Evolutionary conservation across 1,139 yeast species (phyloP), one percentile per base, ranked within the genome.

Genomic region (Geotrichum candidum): DNA sequence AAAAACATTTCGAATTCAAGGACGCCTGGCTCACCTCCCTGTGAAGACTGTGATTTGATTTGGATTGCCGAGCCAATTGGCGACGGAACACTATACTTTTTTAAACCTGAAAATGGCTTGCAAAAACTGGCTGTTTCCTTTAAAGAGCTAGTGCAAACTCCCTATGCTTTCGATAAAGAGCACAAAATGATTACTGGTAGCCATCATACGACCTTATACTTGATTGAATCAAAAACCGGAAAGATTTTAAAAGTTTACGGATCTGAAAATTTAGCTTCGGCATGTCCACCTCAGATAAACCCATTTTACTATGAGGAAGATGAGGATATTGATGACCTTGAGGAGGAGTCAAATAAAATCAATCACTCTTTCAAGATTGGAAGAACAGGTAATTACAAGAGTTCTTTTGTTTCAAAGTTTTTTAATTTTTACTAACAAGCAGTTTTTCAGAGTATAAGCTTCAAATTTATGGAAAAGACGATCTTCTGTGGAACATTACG

Each of bases 1-100:
- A 54, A 54, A 35, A n/a, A 15, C 3, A n/a, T 31, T 38, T 38
- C 56, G 13, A 35, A 38, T 23, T 29, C 38, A 41, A 29, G 45
- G 15, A 38, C 15, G 9, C 11, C 13, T 15, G 23, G 35, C 15
- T 60, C 61, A 51, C 23, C 61, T 29, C 66, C 62, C 29, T 72
- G 75, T 22, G 76, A 74, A 38, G 67, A 73, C 67, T 62, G 64
- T 22, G 66, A 68, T n/a, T 68, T 80, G 51, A 78, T 80, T 1
- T 90, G 98, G 95, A 86, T 92, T 66, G 95, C 94, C 0, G 99
- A 94, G 69, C 99, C 99, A 0, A 83, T 82, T 67, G 87, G 85
- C 10, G 96, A 90, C 64, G 99, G 99, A 0, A 78, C 86, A 0
- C 78, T 94, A n/a, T 92, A 86, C 73, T 90, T 87, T 71, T 92